Base-by-base conservation (phyloP, 306 rosid species). In the Corylus avellana region DNA sequence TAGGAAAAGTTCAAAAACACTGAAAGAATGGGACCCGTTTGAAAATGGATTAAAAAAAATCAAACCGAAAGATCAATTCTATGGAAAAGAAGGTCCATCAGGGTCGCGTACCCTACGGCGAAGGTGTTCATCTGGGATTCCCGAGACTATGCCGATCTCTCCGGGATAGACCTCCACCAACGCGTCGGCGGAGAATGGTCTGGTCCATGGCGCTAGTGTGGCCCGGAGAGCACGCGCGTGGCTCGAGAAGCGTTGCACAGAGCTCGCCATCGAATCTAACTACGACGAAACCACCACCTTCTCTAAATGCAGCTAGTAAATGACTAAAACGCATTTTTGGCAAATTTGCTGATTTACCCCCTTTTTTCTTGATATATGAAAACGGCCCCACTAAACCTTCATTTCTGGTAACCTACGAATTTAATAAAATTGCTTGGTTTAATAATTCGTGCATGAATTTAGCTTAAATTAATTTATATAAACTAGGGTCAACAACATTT, bases 61-160 rank as follows among this genome's bases (percentile, higher is more conserved):
- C 22, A 50, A 54, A 20, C 3, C 8, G 8, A 8, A 59, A 80
- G 29, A 35, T 32, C 13, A 76, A 9, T 20, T 4, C 25, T 25
- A 29, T 5, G 51, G 42, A 74, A 66, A 68, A 2, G 6, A 59
- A 70, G 46, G 50, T 18, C 6, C 48, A 35, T 46, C 54, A 46
- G 42, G 49, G 16, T 6, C 42, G 69, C 42, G 69, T 84, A 95
- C 99, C 93, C 87, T 86, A 55, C 98, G 77, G 82, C 82, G 89
- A 77, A 90, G 96, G 71, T 95, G 99, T 37, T 95, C 98, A 3
- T 93, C 87, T 22, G 99, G 99, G 74, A 95, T 91, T 76, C 99
- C 98, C 56, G 99, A 86, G 76, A 93, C 98, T 78, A 79, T 63
- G 49, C 99, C 99, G 87, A 95, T 93, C 96, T 95, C 98, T 53